Conservation (phyloP, 2,329 filamentous ascomycete genomes). For the Phialophora chinensis region DNA sequence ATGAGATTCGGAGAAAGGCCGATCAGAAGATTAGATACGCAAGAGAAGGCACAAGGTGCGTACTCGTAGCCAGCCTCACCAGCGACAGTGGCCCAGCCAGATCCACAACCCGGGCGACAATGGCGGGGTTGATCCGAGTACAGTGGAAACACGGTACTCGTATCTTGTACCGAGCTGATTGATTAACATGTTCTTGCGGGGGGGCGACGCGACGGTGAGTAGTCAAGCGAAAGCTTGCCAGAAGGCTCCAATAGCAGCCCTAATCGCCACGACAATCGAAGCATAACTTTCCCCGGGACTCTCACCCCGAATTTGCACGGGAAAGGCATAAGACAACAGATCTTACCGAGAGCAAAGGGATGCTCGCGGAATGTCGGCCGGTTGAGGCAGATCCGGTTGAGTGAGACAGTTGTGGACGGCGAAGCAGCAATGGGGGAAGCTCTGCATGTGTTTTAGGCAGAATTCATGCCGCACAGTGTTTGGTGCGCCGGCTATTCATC, state of each 20-base stretch:
- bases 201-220: not conserved
- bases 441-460: not conserved
- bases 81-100: constrained; percentile 1
- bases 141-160: not conserved
- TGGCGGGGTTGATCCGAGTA: not conserved
- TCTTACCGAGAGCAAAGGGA: not conserved
- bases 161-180: not conserved
- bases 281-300: not conserved
- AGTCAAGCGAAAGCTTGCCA: not conserved
- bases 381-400: constrained; percentile 12
- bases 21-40: not conserved
- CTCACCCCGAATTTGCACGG: not conserved
- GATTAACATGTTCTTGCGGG: not conserved
- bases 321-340: not conserved
- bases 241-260: not conserved
- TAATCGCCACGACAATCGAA: not conserved
- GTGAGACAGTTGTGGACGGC: not conserved
- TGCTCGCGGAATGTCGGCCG: constrained; percentile 15
- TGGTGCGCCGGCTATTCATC: constrained; percentile 1
- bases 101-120: not conserved
- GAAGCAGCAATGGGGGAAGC: not conserved
- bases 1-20: not conserved
- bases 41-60: not conserved
- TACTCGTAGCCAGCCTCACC: not conserved
- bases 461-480: not conserved